Conservation (phyloP, 257 asterid genomes). For the Nicotiana sylvestris region DNA sequence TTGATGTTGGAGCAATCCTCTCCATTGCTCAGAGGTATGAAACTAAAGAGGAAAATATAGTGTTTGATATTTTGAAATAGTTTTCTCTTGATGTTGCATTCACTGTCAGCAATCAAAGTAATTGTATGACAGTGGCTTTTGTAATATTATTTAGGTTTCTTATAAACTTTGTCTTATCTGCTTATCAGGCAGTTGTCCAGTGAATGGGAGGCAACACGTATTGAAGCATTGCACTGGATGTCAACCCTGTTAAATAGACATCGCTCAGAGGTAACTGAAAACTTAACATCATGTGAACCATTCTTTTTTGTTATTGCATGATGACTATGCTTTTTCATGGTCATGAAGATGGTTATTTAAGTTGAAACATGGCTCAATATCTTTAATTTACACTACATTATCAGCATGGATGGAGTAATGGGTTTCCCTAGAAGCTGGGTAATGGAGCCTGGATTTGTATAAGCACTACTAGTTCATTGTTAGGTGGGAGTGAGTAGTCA, state of each 20-base stretch:
- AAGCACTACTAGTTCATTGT: not conserved
- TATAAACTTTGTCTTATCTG: constrained; percentile 7
- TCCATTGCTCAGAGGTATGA: constrained; percentile 80
- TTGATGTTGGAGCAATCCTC: constrained; percentile 84
- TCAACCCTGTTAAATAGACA: constrained; percentile 63
- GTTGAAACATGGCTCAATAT: not conserved
- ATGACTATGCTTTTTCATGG: constrained; percentile 3
- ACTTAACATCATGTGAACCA: not conserved
- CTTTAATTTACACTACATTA: not conserved
- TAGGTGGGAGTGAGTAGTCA: not conserved
- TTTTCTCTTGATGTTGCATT: not conserved
- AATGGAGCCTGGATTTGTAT: not conserved
- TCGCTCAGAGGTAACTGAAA: constrained; percentile 58
- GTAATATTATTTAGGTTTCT: not conserved
- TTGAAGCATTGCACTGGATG: constrained; percentile 97
- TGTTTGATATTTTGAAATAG: constrained; percentile 5
- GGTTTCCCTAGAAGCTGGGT: not conserved
- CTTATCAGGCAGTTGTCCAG: constrained; percentile 73
- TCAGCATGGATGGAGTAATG: not conserved
- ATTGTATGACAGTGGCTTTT: not conserved
- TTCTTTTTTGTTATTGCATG: not conserved
- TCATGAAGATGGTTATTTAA: not conserved
- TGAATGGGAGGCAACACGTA: constrained; percentile 98
- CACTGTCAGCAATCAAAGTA: not conserved
- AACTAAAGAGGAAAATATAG: not conserved